These are phyloP conservation scores for Termitomyces bulborhizus DNA, from an alignment of 768 basidiomycete species.

Conservation along the genomic window DNA sequence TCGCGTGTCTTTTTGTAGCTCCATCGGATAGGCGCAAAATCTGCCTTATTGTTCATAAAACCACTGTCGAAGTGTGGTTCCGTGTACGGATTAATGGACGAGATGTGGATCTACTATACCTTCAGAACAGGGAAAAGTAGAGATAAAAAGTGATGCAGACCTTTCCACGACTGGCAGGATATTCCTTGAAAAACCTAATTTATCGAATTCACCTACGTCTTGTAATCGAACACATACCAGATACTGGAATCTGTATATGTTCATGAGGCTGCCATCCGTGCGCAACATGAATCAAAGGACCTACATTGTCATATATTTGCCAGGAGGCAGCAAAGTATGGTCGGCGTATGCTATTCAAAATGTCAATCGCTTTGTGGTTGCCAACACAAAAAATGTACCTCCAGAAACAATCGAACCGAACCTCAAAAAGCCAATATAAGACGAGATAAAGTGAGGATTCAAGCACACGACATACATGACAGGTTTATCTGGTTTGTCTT, in stretches of 20 bases:
- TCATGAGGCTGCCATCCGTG: background rate
- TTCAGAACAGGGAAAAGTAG: background rate
- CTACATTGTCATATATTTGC: slow-evolving; percentile 65
- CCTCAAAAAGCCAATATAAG: slow-evolving; percentile 18
- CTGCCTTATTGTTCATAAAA: slow-evolving; percentile 78
- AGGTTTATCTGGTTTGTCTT: slow-evolving; percentile 76
- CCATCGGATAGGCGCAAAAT: slow-evolving; percentile 72
- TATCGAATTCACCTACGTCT: background rate
- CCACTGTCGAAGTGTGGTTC: slow-evolving; percentile 65
- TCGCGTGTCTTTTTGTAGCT: slow-evolving; percentile 75
- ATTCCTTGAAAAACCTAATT: slow-evolving; percentile 35
- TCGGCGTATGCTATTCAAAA: slow-evolving; percentile 51
- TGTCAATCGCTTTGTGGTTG: background rate
- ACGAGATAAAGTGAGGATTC: background rate
- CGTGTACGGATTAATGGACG: slow-evolving; percentile 52
- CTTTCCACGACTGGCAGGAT: slow-evolving; percentile 69
- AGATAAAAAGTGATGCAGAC: slow-evolving; percentile 21
- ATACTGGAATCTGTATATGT: slow-evolving; percentile 53
- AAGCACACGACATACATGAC: slow-evolving; percentile 42
- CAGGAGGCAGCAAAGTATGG: slow-evolving; percentile 63
- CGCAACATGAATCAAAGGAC: slow-evolving; percentile 4
- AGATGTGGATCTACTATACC: slow-evolving; percentile 49
- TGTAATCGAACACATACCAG: slow-evolving; percentile 26
- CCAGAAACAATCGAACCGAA: slow-evolving; percentile 65
- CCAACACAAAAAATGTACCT: slow-evolving; percentile 20